Percentiles rank a stretch among this genome's conserved stretches.
Conservation (phyloP, 495 filamentous ascomycete genomes). For the Neurospora sp. region DNA sequence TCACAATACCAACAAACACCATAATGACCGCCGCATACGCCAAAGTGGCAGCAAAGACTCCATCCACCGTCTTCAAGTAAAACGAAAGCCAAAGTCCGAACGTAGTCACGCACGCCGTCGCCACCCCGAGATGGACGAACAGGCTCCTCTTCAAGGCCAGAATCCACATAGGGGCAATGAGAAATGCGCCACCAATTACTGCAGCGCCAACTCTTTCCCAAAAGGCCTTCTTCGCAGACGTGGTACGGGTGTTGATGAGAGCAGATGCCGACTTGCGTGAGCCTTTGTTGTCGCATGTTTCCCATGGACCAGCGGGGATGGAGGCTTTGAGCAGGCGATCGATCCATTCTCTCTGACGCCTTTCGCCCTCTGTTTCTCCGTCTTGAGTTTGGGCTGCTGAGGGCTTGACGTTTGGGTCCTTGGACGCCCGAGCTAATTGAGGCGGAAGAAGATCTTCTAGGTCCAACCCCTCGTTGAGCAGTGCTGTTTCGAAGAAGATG, state of each 20-base stretch:
- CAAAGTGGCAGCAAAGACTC: neutral
- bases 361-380: neutral
- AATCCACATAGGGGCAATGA: neutral
- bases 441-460: neutral
- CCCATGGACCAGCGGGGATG: neutral
- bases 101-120: neutral
- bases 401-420: neutral
- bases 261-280: neutral
- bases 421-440: neutral
- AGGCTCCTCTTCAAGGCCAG: neutral
- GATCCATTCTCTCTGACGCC: neutral
- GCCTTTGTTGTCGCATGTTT: neutral
- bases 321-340: neutral
- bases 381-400: neutral
- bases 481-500: neutral
- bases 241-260: neutral
- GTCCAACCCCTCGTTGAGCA: neutral
- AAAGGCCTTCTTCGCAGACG: neutral
- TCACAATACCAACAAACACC: neutral
- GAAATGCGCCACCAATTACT: neutral
- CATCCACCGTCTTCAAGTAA: neutral
- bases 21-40: neutral
- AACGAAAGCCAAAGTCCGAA: neutral
- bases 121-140: neutral
- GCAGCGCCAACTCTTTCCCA: neutral